Conservation (phyloP, 2,329 filamentous ascomycete species). For the Elsinoe arachidis region DNA sequence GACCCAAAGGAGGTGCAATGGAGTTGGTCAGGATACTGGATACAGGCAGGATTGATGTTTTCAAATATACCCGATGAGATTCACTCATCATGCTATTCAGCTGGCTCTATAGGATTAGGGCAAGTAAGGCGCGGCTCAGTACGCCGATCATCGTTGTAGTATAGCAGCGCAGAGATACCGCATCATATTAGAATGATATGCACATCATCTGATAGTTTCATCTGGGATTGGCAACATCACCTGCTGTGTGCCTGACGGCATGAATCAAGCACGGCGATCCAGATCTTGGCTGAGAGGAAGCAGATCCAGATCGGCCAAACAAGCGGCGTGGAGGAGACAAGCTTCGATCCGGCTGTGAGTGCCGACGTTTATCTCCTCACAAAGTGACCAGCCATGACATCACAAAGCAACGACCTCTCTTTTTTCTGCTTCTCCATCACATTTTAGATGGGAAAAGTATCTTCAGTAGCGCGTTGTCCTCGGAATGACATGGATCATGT, state of each 20-base stretch:
- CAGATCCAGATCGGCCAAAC: conserved; percentile 4
- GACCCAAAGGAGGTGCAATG: too few relatives aligned
- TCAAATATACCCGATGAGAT: conserved; percentile 1
- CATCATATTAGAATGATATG: not conserved
- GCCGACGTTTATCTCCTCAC: not conserved
- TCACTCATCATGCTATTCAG: not conserved
- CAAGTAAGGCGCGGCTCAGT: too few relatives aligned
- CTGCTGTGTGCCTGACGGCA: not conserved
- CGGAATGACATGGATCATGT: conserved; percentile 1
- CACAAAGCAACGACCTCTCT: not conserved
- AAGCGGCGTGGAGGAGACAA: not conserved
- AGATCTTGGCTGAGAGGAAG: conserved; percentile 4
- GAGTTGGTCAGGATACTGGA: too few relatives aligned
- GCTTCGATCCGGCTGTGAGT: not conserved
- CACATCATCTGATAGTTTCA: too few relatives aligned
- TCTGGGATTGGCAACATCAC: too few relatives aligned
- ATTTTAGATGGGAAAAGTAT: not conserved
- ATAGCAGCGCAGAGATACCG: not conserved
- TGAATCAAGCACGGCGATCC: conserved; percentile 4
- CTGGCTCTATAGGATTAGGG: not conserved
- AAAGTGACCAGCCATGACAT: not conserved
- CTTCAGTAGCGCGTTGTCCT: not conserved
- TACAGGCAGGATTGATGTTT: not conserved
- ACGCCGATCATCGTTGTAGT: too few relatives aligned
- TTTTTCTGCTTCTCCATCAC: not conserved